phyloP scores from a whole-genome alignment of 2,329 filamentous ascomycete genomes.

The Colletotrichum echinochloae region DNA sequence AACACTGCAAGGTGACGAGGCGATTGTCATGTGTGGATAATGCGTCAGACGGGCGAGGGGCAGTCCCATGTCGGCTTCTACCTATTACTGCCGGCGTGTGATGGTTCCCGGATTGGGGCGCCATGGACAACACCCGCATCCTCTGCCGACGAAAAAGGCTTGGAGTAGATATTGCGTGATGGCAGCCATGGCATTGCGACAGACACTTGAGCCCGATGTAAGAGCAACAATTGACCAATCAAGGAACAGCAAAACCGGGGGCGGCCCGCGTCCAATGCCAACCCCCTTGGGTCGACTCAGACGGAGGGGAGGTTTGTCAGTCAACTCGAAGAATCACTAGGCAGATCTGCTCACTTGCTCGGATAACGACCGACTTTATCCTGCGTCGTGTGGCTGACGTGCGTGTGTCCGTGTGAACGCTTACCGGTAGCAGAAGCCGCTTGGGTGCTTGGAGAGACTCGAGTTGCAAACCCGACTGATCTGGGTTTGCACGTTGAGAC shows the following conservation, averaged over 20 bases:
- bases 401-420: neutral
- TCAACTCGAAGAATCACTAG: neutral
- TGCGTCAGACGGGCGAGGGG: neutral
- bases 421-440: neutral
- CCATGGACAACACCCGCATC: slow-evolving; percentile 5
- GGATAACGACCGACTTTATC: neutral
- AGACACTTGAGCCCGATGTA: neutral
- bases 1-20: slow-evolving; percentile 15
- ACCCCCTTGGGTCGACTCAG: neutral
- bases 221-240: slow-evolving; percentile 23
- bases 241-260: slow-evolving; percentile 6
- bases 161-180: slow-evolving; percentile 38
- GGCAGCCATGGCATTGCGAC: slow-evolving; percentile 41
- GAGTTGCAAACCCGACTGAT: neutral
- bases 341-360: neutral
- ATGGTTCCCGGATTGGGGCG: neutral
- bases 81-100: no score
- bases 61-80: neutral
- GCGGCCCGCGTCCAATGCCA: slow-evolving; percentile 11
- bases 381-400: neutral
- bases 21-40: slow-evolving; percentile 8
- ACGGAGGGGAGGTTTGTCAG: neutral
- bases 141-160: slow-evolving; percentile 23
- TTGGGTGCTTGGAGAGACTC: neutral
- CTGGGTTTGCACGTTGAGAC: no score